Evolutionary conservation across 2,329 filamentous ascomycete species (phyloP), one percentile per base, ranked within the genome.

Genomic region (Xylaria digitata): DNA sequence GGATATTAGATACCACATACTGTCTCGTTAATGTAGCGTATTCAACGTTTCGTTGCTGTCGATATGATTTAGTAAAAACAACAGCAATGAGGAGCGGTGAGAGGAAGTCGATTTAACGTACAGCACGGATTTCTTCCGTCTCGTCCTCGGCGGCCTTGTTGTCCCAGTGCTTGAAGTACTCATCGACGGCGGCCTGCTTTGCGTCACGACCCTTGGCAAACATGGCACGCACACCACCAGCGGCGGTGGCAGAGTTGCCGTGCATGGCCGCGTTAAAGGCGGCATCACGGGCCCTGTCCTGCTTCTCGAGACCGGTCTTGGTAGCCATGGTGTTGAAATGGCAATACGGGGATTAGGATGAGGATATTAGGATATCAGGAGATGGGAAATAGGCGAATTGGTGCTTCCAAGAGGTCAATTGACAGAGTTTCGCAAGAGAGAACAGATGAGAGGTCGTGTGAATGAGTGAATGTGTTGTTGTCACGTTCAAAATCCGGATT

Each of bases 91-190:
- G 19, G 17, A 40, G 64, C 55, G 56, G 54, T 50, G 17, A 60
- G 42, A 19, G 17, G 9, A 1, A n/a, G 37, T 17, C 19, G 19
- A 13, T 9, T n/a, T 45, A 62, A 77, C 87, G 73, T 82, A 93
- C 92, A 81, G 93, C 91, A 77, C 95, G 89, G 73, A 87, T 90
- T 75, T 91, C 92, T 61, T 90, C 87, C 1, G 95, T 98, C 86
- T 99, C 96, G 48, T 90, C 87, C 70, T 86, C 89, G 37, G 84
- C 91, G 52, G 83, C 81, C 82, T 96, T 94, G 84, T 95, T 91
- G 80, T 97, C 93, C 92, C 92, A 97, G 80, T 97, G 94, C 86
- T 96, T 96, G 85, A 97, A 97, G 83, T 97, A 97, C 80, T 96
- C 92, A 77, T 96, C 92, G 32, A 94, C 87, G 53, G 93, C 93